A percentile compares a stretch with the other conserved stretches of the same genome.
Conservation (phyloP, 805 yeast genomes). For the Metschnikowia sp. region DNA sequence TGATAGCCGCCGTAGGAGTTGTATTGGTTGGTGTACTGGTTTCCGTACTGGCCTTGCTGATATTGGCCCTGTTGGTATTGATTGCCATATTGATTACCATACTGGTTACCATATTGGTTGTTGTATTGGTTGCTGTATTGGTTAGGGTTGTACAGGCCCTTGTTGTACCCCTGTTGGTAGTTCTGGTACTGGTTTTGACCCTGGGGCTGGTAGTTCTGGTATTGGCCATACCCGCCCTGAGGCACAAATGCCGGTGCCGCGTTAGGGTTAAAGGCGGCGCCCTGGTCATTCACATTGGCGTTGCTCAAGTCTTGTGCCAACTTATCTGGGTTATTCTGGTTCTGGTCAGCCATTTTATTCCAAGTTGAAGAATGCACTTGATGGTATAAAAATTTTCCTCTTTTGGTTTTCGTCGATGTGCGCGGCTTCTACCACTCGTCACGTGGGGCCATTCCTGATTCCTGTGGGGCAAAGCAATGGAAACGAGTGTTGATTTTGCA, state of each 20-base stretch:
- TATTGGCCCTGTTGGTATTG: conserved; percentile 19
- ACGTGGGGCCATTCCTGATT: too few relatives aligned
- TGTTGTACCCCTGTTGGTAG: conserved; percentile 12
- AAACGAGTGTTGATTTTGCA: too few relatives aligned
- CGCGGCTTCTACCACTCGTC: not conserved
- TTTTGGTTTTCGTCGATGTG: not conserved
- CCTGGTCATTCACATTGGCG: conserved; percentile 31
- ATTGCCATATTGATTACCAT: conserved; percentile 15
- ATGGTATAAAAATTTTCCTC: conserved; percentile 5
- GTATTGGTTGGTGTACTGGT: conserved; percentile 25
- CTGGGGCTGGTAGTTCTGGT: conserved; percentile 3
- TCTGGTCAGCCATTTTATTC: conserved; percentile 13
- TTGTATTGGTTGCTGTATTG: conserved; percentile 23
- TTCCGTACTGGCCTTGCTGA: conserved; percentile 17
- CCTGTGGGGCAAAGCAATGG: too few relatives aligned
- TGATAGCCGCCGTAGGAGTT: conserved; percentile 15
- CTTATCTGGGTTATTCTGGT: conserved; percentile 37
- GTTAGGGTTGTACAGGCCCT: conserved; percentile 11
- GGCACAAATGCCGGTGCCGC: conserved; percentile 51
- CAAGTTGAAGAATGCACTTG: not conserved
- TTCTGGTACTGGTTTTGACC: conserved; percentile 13
- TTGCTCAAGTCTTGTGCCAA: conserved; percentile 44
- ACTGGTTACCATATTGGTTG: conserved; percentile 20
- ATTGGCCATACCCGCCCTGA: conserved; percentile 24
- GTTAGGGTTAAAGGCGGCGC: conserved; percentile 44